These are phyloP conservation scores for Tetracladium setigerum DNA, from an alignment of 495 filamentous ascomycete genomes.

Conservation along the genomic window DNA sequence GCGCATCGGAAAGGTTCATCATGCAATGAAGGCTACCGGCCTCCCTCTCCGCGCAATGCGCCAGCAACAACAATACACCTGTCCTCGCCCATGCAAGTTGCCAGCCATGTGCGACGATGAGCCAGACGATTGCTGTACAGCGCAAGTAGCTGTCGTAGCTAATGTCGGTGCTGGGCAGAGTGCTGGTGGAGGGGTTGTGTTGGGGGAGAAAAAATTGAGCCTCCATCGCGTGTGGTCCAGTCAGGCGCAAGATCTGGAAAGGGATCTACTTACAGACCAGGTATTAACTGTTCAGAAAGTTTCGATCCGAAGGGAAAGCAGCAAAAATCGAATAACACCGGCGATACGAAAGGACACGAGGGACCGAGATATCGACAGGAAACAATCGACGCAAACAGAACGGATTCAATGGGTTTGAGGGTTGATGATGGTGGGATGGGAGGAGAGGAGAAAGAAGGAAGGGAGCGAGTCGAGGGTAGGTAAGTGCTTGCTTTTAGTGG, in stretches of 20 bases:
- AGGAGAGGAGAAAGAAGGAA: not conserved
- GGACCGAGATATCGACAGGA: conserved; percentile 24
- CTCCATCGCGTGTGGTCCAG: conserved; percentile 19
- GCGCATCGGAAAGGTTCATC: conserved; percentile 7
- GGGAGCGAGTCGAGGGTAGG: conserved; percentile 4
- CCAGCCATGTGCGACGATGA: conserved; percentile 12
- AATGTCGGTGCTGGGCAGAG: conserved; percentile 3
- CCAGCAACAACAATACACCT: conserved; percentile 14
- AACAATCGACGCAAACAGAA: conserved; percentile 23
- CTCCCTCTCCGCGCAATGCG: conserved; percentile 10
- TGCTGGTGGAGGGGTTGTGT: conserved; percentile 15
- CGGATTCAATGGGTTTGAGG: conserved; percentile 12
- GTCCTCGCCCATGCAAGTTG: conserved; percentile 12
- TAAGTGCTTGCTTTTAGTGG: not conserved
- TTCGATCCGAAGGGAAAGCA: conserved; percentile 17
- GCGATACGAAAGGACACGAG: conserved; percentile 23
- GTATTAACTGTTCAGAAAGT: conserved; percentile 18
- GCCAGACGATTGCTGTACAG: conserved; percentile 1
- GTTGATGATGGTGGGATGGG: conserved; percentile 17
- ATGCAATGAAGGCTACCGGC: conserved; percentile 12
- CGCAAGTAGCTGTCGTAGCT: not conserved
- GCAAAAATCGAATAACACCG: conserved; percentile 20
- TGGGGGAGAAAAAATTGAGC: conserved; percentile 13
- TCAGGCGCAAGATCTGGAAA: conserved; percentile 19
- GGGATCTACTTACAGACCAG: conserved; percentile 21